Percentiles rank a stretch among this genome's conserved stretches.
Conservation (phyloP, 2,329 filamentous ascomycete genomes). For the Colletotrichum camelliae region DNA sequence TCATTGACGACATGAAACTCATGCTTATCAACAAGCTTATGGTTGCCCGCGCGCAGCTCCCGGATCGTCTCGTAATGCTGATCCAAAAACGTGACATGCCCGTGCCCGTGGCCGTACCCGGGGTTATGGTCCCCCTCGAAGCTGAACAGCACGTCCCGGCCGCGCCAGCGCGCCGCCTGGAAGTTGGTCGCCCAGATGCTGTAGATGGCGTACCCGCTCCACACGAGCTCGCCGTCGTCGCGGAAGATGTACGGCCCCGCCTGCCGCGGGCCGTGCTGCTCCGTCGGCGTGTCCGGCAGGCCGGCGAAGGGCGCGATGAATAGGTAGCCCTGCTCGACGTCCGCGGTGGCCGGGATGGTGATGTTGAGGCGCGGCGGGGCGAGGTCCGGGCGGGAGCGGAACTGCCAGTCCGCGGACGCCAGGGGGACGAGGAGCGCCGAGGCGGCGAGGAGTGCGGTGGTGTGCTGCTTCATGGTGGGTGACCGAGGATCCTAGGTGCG, state of each 20-base stretch:
- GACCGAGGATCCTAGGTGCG: background rate
- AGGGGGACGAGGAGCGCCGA: background rate
- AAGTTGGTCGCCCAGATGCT: conserved; percentile 60
- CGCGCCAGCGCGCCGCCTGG: conserved; percentile 54
- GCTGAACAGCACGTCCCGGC: conserved; percentile 55
- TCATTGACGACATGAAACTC: conserved; percentile 61
- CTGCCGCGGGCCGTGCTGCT: conserved; percentile 53
- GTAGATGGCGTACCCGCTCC: conserved; percentile 60
- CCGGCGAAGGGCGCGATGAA: conserved; percentile 47
- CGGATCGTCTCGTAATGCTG: conserved; percentile 59
- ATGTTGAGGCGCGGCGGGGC: conserved; percentile 41
- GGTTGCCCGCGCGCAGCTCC: conserved; percentile 56
- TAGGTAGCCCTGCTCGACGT: conserved; percentile 47
- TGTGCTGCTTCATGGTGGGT: background rate
- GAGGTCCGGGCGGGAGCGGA: conserved; percentile 30
- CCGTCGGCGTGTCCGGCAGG: conserved; percentile 32
- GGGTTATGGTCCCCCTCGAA: conserved; percentile 60
- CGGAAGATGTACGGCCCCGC: conserved; percentile 61
- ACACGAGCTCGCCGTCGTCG: conserved; percentile 59
- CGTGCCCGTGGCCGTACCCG: conserved; percentile 58
- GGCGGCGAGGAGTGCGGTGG: background rate
- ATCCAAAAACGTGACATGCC: conserved; percentile 57
- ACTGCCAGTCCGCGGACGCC: conserved; percentile 23
- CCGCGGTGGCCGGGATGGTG: conserved; percentile 44
- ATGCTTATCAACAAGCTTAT: conserved; percentile 57